phyloP scores from a whole-genome alignment of 805 yeast species.

The Blastobotrys peoriensis region DNA sequence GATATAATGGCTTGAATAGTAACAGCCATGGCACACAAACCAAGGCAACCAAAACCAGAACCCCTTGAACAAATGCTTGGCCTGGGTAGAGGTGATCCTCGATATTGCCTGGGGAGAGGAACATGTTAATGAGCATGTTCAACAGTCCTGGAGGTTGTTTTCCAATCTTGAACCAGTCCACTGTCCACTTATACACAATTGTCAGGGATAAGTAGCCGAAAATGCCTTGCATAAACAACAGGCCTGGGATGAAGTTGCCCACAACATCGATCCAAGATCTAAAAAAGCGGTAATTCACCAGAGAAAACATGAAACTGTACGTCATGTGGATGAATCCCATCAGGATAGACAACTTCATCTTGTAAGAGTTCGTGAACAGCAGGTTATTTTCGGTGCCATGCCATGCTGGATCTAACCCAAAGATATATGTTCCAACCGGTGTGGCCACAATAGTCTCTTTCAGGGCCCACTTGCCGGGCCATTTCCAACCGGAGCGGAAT shows the following conservation, averaged over 20 bases:
- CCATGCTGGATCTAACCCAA: constrained; percentile 95
- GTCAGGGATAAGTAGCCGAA: constrained; percentile 86
- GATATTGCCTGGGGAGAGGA: constrained; percentile 82
- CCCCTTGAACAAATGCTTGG: constrained; percentile 68
- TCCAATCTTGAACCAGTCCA: constrained; percentile 77
- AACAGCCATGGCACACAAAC: constrained; percentile 92
- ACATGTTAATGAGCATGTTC: constrained; percentile 95
- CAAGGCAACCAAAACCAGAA: constrained; percentile 66
- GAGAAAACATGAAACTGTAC: constrained; percentile 76
- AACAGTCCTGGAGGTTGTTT: constrained; percentile 88
- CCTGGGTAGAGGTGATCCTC: constrained; percentile 76
- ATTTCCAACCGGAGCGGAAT: constrained; percentile 84
- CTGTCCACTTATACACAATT: constrained; percentile 89
- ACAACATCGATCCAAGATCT: constrained; percentile 70
- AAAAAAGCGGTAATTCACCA: constrained; percentile 68
- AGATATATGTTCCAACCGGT: constrained; percentile 61
- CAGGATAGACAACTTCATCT: constrained; percentile 91
- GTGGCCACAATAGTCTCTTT: constrained; percentile 67
- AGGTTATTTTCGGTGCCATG: constrained; percentile 93
- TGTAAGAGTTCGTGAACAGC: constrained; percentile 87
- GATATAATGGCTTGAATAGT: constrained; percentile 72
- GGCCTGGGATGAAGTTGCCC: constrained; percentile 91
- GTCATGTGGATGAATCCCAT: constrained; percentile 96
- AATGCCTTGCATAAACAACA: constrained; percentile 91
- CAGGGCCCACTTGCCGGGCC: constrained; percentile 65